Conservation (phyloP, 768 basidiomycete genomes). For the Agrocybe pediades region DNA sequence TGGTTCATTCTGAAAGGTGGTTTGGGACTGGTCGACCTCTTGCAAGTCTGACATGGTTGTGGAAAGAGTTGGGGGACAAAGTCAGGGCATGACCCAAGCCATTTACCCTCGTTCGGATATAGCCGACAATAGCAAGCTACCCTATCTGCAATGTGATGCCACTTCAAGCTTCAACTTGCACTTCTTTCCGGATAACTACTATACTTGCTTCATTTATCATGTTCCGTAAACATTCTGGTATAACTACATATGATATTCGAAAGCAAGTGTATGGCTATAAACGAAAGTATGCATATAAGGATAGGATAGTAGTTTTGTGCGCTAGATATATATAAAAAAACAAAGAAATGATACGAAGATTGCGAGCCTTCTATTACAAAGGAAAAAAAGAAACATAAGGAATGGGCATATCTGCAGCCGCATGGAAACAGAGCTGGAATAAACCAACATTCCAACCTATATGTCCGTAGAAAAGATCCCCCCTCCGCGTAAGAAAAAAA, state of each 20-base stretch:
- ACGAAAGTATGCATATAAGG: neutral
- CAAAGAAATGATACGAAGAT: neutral
- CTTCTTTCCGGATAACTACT: neutral
- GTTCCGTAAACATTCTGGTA: neutral
- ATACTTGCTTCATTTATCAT: neutral
- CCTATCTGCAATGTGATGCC: neutral
- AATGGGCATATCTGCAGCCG: neutral
- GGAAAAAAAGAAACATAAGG: neutral
- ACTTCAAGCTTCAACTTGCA: neutral
- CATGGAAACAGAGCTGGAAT: neutral
- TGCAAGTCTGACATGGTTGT: conserved; percentile 27
- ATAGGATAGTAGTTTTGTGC: neutral
- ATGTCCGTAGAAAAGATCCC: conserved; percentile 1
- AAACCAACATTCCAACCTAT: neutral
- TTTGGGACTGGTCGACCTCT: conserved; percentile 14
- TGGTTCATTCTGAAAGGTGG: conserved; percentile 8
- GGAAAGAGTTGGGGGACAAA: conserved; percentile 20
- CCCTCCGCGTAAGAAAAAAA: neutral
- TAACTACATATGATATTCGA: neutral
- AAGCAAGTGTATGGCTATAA: neutral
- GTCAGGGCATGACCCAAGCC: conserved; percentile 21
- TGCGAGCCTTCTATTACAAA: neutral
- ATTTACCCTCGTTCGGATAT: conserved; percentile 37
- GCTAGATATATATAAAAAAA: conserved; percentile 2
- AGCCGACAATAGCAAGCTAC: conserved; percentile 27